These are phyloP conservation scores for Talaromyces sp. DNA, from an alignment of 2,329 filamentous ascomycete genomes.

Conservation along the genomic window DNA sequence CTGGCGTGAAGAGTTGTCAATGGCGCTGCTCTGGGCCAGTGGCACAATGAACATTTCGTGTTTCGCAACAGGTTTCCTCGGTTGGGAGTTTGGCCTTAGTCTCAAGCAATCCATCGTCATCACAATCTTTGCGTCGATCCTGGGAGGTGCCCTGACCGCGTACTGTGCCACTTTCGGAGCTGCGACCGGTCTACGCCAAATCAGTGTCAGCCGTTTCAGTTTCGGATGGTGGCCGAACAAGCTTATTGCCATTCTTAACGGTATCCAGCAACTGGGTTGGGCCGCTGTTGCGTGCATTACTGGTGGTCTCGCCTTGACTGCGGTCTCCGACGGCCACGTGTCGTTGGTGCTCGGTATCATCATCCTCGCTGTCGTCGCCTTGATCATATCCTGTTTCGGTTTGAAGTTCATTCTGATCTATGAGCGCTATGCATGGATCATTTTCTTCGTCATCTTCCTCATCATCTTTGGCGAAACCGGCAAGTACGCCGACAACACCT, in stretches of 20 bases:
- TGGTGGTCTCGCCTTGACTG: slow-evolving; percentile 31
- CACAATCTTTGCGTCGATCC: slow-evolving; percentile 46
- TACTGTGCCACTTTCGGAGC: slow-evolving; percentile 53
- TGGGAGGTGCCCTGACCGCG: slow-evolving; percentile 44
- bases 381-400: slow-evolving; percentile 28
- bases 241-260: slow-evolving; percentile 45
- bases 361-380: slow-evolving; percentile 28
- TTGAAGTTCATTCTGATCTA: slow-evolving; percentile 28
- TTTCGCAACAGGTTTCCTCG: slow-evolving; percentile 53
- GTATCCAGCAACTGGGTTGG: slow-evolving; percentile 34
- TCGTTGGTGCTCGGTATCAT: slow-evolving; percentile 27
- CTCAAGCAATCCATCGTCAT: slow-evolving; percentile 46
- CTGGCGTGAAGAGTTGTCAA: slow-evolving; percentile 46
- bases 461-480: slow-evolving; percentile 50
- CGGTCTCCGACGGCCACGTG: slow-evolving; percentile 33
- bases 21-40: slow-evolving; percentile 54
- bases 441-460: slow-evolving; percentile 40
- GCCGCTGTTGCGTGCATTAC: slow-evolving; percentile 31
- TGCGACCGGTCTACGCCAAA: slow-evolving; percentile 50
- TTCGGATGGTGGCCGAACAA: slow-evolving; percentile 54
- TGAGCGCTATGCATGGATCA: slow-evolving; percentile 32
- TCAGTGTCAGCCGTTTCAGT: slow-evolving; percentile 50
- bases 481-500: slow-evolving; percentile 39
- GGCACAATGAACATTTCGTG: slow-evolving; percentile 52
- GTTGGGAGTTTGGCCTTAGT: slow-evolving; percentile 49